Evolutionary conservation across 306 rosid species (phyloP), one percentile per base, ranked within the genome.

Genomic region (Cicer bijugum): DNA sequence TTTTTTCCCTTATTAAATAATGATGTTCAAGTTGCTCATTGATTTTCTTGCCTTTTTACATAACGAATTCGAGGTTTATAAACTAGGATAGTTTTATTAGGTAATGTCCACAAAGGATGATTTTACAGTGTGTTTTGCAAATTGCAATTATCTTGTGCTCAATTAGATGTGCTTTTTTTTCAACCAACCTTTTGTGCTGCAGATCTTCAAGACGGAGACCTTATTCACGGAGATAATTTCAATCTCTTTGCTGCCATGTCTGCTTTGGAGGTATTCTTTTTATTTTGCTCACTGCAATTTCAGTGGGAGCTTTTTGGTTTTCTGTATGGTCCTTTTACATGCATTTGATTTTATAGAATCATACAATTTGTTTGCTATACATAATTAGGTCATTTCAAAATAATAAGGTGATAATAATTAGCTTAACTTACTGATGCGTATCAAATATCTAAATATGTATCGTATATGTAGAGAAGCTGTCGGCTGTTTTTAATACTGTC

Each of bases 151-250:
- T 17, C 6, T 11, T 50, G 44, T 74, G 71, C 6, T 44, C 12
- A 17, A 12, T 43, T 17, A 8, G 53, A n/a, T 28, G 19, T 42
- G 40, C 6, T 17, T 52, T 60, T 38, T 72, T 15, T 43, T 76
- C 6, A 52, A 53, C 20, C 15, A 38, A 39, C 2, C 46, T 80
- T 15, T 19, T 2, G 8, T 67, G 11, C 38, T 71, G 8, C 88
- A 94, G 98, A 91, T 89, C 98, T 94, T 87, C 90, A 73, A 84
- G 97, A 94, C 17, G 97, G 98, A 64, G 90, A 91, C 84, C 96
- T 94, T 45, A 85, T 94, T 85, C 94, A 89, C 39, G 98, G 97
- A 6, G 97, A 91, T 35, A 94, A 89, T 82, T 94, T 94, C 84
- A 89, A 94, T 81, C 97, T 94, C 23, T 94, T 86, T 76, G 88